Conservation (phyloP, 148 eudicot species). For the Diospyros lotus region DNA sequence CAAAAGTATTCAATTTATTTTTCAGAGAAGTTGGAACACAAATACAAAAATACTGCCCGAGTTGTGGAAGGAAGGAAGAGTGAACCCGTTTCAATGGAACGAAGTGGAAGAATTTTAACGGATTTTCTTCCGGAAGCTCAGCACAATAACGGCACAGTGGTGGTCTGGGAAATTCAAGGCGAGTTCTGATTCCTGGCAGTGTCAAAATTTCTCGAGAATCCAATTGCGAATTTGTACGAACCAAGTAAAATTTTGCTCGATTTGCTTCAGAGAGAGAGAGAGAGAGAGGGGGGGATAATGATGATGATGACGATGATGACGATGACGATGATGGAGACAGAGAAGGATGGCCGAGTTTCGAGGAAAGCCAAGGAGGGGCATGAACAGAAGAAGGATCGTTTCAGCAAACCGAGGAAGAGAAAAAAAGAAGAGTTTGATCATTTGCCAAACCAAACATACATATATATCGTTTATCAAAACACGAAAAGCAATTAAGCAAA, state of each 20-base stretch:
- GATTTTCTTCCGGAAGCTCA: too few species aligned
- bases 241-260: not conserved
- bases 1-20: too few species aligned
- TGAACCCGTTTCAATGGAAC: too few species aligned
- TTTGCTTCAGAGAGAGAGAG: not conserved
- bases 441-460: not conserved
- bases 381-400: constrained; percentile 17
- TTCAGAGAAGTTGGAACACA: too few species aligned
- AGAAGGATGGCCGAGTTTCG: constrained; percentile 3
- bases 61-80: too few species aligned
- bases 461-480: not conserved
- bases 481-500: not conserved
- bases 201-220: too few species aligned
- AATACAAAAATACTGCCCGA: too few species aligned
- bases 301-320: not conserved
- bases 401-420: constrained; percentile 6
- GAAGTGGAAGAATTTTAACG: too few species aligned
- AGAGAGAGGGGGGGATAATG: not conserved
- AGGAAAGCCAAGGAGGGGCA: not conserved
- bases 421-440: not conserved
- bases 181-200: too few species aligned
- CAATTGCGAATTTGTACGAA: too few species aligned
- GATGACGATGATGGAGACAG: not conserved
- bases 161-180: too few species aligned
- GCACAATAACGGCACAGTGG: too few species aligned